Conservation (phyloP, 192 early-diverging fungal genomes). For the Cladochytrium replicatum region DNA sequence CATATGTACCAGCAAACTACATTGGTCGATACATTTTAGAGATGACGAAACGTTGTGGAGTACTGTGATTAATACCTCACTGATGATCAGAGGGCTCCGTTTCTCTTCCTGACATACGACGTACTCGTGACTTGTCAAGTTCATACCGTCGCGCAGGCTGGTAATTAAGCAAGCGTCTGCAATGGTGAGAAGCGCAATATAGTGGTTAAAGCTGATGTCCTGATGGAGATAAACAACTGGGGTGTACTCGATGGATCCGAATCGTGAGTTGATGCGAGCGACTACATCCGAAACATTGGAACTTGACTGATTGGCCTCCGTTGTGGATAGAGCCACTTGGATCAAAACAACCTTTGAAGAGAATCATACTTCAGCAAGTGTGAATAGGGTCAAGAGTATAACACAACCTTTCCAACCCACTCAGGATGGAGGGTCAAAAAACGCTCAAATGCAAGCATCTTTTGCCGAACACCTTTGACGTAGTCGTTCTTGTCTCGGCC, state of each 20-base stretch:
- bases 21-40: not conserved
- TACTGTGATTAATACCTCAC: conserved; percentile 21
- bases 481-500: conserved; percentile 51
- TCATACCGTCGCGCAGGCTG: conserved; percentile 48
- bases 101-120: conserved; percentile 44
- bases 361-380: too few relatives aligned
- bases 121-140: conserved; percentile 49
- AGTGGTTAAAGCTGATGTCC: conserved; percentile 43
- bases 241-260: conserved; percentile 80
- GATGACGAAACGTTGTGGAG: conserved; percentile 1
- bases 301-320: conserved; percentile 83
- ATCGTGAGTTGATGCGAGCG: conserved; percentile 82
- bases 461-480: conserved; percentile 46
- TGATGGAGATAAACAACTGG: conserved; percentile 72
- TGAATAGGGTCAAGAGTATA: not conserved
- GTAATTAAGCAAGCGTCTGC: conserved; percentile 53
- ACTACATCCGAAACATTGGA: conserved; percentile 83
- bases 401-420: conserved; percentile 35
- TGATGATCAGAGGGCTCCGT: conserved; percentile 42
- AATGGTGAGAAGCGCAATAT: conserved; percentile 36
- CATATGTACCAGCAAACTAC: conserved; percentile 47
- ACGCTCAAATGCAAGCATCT: conserved; percentile 42
- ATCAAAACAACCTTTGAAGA: conserved; percentile 67
- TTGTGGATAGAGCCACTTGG: conserved; percentile 86
- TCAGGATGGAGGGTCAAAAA: conserved; percentile 39